Conservation (phyloP, 2,329 filamentous ascomycete species). For the Neocatenulostroma microsporum region DNA sequence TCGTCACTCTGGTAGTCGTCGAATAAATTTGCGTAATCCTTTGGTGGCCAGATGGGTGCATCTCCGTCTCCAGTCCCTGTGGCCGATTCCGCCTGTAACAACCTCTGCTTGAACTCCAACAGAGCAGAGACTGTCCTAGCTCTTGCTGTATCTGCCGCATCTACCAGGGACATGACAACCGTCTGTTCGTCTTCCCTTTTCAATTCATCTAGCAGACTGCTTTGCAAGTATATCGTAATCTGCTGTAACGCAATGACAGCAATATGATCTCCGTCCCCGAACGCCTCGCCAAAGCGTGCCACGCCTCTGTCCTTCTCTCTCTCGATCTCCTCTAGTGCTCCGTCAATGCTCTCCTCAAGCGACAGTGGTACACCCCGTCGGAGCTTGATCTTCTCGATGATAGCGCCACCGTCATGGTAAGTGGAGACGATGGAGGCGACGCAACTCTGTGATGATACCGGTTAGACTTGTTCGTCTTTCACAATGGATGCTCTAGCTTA, state of each 20-base stretch:
- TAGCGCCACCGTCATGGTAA: constrained; percentile 18
- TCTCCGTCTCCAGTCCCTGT: too few relatives aligned
- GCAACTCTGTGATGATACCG: constrained; percentile 9
- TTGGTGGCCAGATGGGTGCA: too few relatives aligned
- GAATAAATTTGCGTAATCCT: too few relatives aligned
- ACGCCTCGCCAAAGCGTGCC: constrained; percentile 23
- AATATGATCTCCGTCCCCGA: constrained; percentile 26
- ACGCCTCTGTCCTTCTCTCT: constrained; percentile 25
- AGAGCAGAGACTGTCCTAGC: constrained; percentile 25
- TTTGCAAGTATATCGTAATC: constrained; percentile 26
- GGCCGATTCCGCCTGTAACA: constrained; percentile 15
- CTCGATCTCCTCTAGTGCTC: constrained; percentile 28
- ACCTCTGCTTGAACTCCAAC: constrained; percentile 23
- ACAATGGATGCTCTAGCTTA: too few relatives aligned
- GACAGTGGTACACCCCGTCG: constrained; percentile 21
- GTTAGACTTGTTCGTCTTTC: too few relatives aligned
- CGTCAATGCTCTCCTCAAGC: constrained; percentile 27
- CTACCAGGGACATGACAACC: constrained; percentile 24
- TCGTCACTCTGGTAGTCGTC: too few relatives aligned
- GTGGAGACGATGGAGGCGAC: constrained; percentile 9
- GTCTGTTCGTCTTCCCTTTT: constrained; percentile 21
- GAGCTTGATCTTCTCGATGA: constrained; percentile 27
- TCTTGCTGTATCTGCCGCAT: constrained; percentile 24
- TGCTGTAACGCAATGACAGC: constrained; percentile 26
- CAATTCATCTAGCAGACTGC: constrained; percentile 25